These are phyloP conservation scores for Vigna hirtella DNA, from an alignment of 306 rosid genomes.

Conservation along the genomic window DNA sequence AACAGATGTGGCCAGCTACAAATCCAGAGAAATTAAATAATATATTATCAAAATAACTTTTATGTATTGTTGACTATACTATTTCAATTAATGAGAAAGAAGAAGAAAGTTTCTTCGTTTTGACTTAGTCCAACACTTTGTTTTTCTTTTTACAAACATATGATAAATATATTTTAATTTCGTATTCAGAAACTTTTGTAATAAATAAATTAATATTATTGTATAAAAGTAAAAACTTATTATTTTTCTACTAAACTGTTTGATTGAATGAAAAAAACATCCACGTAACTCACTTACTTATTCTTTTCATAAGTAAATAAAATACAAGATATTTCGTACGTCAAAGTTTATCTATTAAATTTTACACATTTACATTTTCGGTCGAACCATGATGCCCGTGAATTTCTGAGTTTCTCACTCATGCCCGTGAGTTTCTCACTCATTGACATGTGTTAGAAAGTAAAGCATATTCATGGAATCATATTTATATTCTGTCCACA, in stretches of 20 bases:
- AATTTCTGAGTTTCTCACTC: not conserved
- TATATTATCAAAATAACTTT: not conserved
- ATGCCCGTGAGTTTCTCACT: not conserved
- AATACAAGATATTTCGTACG: no score
- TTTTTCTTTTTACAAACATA: not conserved
- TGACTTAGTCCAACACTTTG: not conserved
- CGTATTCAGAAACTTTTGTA: no score
- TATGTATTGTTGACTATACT: not conserved
- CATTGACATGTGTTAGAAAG: not conserved
- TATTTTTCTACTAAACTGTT: no score
- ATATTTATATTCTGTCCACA: constrained; percentile 7
- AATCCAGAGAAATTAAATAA: constrained; percentile 5
- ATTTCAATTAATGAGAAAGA: no score
- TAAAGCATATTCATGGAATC: constrained; percentile 14
- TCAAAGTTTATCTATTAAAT: not conserved
- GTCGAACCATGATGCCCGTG: not conserved
- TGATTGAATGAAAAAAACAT: no score
- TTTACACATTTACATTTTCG: not conserved
- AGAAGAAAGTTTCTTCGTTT: no score
- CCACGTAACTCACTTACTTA: no score
- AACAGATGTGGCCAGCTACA: constrained; percentile 38
- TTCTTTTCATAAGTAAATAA: no score
- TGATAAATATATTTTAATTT: no score
- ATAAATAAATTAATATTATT: no score
- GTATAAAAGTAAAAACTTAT: no score